Evolutionary conservation across 495 filamentous ascomycete species (phyloP), one percentile per base, ranked within the genome.

Genomic region (Neurospora sp.): DNA sequence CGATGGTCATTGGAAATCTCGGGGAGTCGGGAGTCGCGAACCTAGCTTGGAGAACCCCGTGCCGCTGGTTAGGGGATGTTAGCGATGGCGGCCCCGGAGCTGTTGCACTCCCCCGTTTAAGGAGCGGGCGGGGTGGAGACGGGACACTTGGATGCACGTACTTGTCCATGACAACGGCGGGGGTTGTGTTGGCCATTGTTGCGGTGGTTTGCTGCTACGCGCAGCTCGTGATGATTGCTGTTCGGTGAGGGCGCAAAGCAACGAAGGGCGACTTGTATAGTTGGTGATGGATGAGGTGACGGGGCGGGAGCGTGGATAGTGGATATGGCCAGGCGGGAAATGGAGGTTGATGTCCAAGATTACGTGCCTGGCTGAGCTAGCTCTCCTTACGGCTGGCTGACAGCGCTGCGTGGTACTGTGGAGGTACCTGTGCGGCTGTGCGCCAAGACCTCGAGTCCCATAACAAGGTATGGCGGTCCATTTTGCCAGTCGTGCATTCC

Each of bases 111-210:
- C 38, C 38, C 38, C 38, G 38, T 38, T 46, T 42, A 35, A 20
- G 39, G 69, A 69, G 72, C 71, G 76, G 76, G 77, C 74, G 75
- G 48, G 74, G 42, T 70, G 69, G 74, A 39, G 66, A 71, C 12
- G 74, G 70, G 48, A 59, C 69, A 74, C 48, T 76, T 71, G 73
- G 72, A 16, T 66, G 74, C 73, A 88, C 96, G 78, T 91, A 99
- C 96, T 99, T 99, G 96, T 99, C 96, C 93, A 99, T 99, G 93
- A 99, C 96, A 97, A 99, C 96, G 92, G 96, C 96, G 76, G 96
- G 96, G 80, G 96, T 98, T 91, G 98, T 94, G 86, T 90, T 90
- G 77, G 96, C 93, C 96, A 99, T 99, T 79, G 79, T 80, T 77
- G 79, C 76, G 72, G 71, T 73, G 35, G 27, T 74, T 23, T 71